phyloP scores from a whole-genome alignment of 371 early-diverging fungal genomes.

The Mortierella sp. region DNA sequence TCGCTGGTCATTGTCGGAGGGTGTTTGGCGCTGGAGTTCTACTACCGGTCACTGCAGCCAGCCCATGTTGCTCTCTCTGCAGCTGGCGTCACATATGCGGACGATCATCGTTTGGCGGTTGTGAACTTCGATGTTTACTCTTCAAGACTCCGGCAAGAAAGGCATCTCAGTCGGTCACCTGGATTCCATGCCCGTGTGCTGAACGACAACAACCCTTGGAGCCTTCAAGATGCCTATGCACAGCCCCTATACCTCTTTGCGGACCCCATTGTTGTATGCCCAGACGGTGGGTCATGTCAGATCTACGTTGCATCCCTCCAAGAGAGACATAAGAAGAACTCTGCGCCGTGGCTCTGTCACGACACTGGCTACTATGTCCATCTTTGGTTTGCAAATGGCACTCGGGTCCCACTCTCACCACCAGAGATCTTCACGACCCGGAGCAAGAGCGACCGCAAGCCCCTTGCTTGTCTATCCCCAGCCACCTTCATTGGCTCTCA shows the following conservation, averaged over 20 bases:
- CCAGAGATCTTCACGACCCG: conserved; percentile 34
- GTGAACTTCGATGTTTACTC: conserved; percentile 29
- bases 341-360: conserved; percentile 26
- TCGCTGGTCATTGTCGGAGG: conserved; percentile 17
- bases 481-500: neutral
- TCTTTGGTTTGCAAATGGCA: conserved; percentile 55
- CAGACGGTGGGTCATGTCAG: conserved; percentile 20
- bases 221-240: conserved; percentile 29
- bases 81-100: conserved; percentile 17
- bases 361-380: conserved; percentile 35
- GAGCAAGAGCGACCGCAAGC: conserved; percentile 1
- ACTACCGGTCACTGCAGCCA: conserved; percentile 9
- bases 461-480: conserved; percentile 8
- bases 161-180: conserved; percentile 13
- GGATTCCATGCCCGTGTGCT: conserved; percentile 40
- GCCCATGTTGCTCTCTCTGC: conserved; percentile 28
- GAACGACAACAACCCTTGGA: conserved; percentile 23
- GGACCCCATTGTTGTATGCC: conserved; percentile 28
- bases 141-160: conserved; percentile 14
- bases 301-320: conserved; percentile 18
- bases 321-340: neutral
- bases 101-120: conserved; percentile 16
- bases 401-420: conserved; percentile 30
- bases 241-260: conserved; percentile 21
- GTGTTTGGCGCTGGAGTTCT: conserved; percentile 6